Evolutionary conservation across 1,284 basidiomycete species (phyloP).

Genomic region (Mycena sp.): DNA sequence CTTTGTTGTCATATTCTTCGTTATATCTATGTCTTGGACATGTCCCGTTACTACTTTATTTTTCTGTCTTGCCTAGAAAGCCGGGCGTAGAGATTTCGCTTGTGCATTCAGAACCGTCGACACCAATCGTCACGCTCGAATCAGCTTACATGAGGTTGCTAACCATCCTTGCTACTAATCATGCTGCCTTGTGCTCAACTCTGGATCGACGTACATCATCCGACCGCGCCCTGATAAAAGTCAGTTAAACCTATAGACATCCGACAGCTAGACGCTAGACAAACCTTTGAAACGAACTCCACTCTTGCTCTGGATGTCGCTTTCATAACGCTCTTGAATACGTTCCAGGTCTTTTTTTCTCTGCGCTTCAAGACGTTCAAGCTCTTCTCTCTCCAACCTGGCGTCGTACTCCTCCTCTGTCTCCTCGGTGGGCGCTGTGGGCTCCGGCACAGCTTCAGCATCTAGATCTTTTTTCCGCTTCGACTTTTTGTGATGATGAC

Average conservation of each 20-base stretch:
- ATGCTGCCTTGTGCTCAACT: too few relatives aligned
- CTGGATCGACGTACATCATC: conserved; percentile 76
- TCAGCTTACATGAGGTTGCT: too few relatives aligned
- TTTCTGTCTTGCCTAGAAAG: too few relatives aligned
- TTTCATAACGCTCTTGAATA: conserved; percentile 53
- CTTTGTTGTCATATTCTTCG: conserved; percentile 13
- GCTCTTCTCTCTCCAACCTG: conserved; percentile 75
- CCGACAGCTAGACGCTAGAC: too few relatives aligned
- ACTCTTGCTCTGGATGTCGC: conserved; percentile 44
- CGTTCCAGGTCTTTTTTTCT: conserved; percentile 59
- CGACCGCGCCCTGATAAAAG: too few relatives aligned
- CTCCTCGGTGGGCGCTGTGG: conserved; percentile 39
- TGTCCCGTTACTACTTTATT: too few relatives aligned
- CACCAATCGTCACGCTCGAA: too few relatives aligned
- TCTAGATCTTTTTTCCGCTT: conserved; percentile 25
- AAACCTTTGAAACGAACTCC: conserved; percentile 74
- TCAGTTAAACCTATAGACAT: too few relatives aligned
- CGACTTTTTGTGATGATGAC: conserved; percentile 32
- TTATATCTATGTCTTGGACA: too few relatives aligned
- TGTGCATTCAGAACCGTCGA: too few relatives aligned
- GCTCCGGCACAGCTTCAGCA: conserved; percentile 22
- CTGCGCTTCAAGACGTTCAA: conserved; percentile 61
- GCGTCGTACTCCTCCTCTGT: conserved; percentile 77
- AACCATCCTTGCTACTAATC: too few relatives aligned
- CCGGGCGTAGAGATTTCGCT: too few relatives aligned